Evolutionary conservation across 2,329 filamentous ascomycete genomes (phyloP), one percentile per base, ranked within the genome.

Genomic region (Clarireedia homoeocarpa): DNA sequence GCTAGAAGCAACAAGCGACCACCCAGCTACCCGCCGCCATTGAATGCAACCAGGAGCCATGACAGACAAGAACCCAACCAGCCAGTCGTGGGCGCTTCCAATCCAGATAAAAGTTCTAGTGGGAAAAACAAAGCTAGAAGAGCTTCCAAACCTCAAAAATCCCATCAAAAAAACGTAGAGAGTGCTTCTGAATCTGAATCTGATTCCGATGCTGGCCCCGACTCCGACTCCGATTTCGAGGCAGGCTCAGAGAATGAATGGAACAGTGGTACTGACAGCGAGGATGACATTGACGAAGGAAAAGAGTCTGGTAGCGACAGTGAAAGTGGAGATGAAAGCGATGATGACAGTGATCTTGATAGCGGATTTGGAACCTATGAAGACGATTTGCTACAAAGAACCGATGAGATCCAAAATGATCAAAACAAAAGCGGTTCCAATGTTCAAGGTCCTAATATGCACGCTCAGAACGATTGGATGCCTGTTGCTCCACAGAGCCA

Each of bases 291-390:
- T 42, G 39, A 42, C 9, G 39, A 42, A 6, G n/a, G 17, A 6
- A 42, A 17, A 14, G 38, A 39, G 12, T 14, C 5, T 4, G 38
- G 17, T 42, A 42, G 39, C 9, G 39, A 42, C 2, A 34, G 3
- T 42, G 39, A 20, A n/a, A 42, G 15, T 42, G 39, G 12, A 38
- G 30, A 44, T 14, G 48, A 46, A 14, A 44, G 50, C 23, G 50
- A 52, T 36, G 26, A 34, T 45, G 50, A 52, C 2, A 53, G 51
- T 20, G 51, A 53, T 39, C n/a, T 53, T 10, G 51, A 48, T 38
- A 20, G 42, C 15, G 51, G 42, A 17, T 48, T 53, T 5, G 51
- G 51, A 12, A 53, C 42, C 2, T 48, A 48, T 10, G 42, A 53
- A 17, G 30, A 47, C 7, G 51, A 53, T 53, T 39, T 48, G 6